Conservation (phyloP, 345 rosid genomes). For the Eucalyptus regnans region DNA sequence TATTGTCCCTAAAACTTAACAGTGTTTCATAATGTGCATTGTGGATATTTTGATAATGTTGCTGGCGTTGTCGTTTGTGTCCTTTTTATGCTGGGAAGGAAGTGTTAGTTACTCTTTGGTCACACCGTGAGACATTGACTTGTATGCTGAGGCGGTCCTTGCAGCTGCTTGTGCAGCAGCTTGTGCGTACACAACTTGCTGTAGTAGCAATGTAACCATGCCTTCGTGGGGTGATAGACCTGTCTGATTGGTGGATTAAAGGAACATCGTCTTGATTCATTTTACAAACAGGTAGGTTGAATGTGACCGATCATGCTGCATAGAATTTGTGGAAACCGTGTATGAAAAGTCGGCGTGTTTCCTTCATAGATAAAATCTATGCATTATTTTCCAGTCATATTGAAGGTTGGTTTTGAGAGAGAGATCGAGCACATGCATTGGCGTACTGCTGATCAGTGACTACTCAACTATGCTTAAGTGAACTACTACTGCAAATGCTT, state of each 20-base stretch:
- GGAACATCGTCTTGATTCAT: not conserved
- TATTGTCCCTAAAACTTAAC: not conserved
- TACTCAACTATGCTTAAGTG: not conserved
- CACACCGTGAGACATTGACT: not conserved
- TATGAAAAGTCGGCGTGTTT: not conserved
- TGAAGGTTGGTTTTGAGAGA: not conserved
- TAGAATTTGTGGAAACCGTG: not conserved
- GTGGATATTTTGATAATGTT: not conserved
- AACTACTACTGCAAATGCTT: not conserved
- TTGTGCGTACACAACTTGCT: not conserved
- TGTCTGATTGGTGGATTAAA: not conserved
- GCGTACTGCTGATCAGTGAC: not conserved
- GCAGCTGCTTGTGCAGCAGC: not conserved
- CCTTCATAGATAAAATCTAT: not conserved
- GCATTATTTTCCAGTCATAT: not conserved
- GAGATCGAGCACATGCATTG: not conserved
- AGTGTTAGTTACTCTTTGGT: not conserved
- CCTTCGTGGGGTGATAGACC: not conserved
- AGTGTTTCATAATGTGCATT: not conserved
- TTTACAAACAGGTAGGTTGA: not conserved
- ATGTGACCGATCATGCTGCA: not conserved
- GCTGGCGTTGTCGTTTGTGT: not conserved
- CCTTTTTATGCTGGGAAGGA: not conserved
- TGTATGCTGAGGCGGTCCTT: not conserved
- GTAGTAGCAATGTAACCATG: not conserved